A percentile compares a stretch with the other conserved stretches of the same genome.
Conservation (phyloP, 2,329 filamentous ascomycete genomes). For the Pseudopyrenochaeta lycopersici region DNA sequence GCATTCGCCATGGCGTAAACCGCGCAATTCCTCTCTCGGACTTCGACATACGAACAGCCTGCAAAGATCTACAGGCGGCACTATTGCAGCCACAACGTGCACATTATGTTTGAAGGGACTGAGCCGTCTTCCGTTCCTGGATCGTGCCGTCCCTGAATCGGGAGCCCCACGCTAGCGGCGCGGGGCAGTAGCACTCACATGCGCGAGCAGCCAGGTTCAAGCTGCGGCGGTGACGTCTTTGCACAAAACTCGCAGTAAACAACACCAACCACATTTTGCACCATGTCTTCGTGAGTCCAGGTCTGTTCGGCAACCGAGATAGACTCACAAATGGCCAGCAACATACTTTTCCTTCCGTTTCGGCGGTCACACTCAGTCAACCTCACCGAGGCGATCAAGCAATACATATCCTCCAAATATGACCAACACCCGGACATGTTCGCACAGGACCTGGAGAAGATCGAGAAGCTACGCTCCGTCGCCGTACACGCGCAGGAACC, state of each 20-base stretch:
- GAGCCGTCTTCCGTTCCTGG: constrained; percentile 10
- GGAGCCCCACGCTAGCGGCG: constrained; percentile 9
- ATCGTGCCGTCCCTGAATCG: constrained; percentile 9
- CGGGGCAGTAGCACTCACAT: constrained; percentile 7
- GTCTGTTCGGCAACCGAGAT: too few relatives aligned
- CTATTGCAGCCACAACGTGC: neutral
- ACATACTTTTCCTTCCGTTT: constrained; percentile 84
- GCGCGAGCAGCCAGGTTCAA: constrained; percentile 6
- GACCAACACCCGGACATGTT: constrained; percentile 99
- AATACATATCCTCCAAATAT: constrained; percentile 98
- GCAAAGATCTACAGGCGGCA: neutral
- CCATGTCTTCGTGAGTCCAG: constrained; percentile 39
- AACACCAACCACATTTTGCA: constrained; percentile 15
- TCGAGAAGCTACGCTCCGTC: constrained; percentile 83
- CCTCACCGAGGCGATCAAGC: constrained; percentile 82
- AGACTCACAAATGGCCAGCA: constrained; percentile 49
- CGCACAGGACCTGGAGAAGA: constrained; percentile 82
- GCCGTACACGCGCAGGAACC: constrained; percentile 91
- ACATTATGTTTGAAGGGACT: neutral
- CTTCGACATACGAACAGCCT: neutral
- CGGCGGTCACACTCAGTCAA: constrained; percentile 82
- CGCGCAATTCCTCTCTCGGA: neutral
- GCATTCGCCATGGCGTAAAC: neutral
- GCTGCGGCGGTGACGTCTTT: constrained; percentile 38
- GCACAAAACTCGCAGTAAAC: constrained; percentile 22